Base-by-base conservation (phyloP, 2,329 filamentous ascomycete genomes). In the Triangularia setosa region DNA sequence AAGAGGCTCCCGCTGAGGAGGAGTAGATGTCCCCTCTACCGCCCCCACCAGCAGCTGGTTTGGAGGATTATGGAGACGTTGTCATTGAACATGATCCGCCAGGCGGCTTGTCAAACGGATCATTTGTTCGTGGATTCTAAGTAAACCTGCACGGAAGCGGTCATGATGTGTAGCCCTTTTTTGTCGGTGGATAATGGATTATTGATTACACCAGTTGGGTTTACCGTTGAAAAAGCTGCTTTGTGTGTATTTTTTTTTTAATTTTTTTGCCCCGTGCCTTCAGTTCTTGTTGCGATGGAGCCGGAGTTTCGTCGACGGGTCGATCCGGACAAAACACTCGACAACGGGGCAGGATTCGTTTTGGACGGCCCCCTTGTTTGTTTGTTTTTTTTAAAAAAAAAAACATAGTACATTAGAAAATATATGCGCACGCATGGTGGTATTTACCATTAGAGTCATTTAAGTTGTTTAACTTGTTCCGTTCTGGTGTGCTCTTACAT, bases 1-100 rank as follows among this genome's bases (percentile, higher is more conserved):
- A 95, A 85, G 93, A 97, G 81, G 85, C 84, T 70, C 88, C 88
- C 79, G 81, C 80, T 72, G 90, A 93, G 81, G 89, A 91, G 79
- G 90, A 91, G 77, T 81, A 81, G 74, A 81, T n/a, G 48, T 12
- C 21, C 33, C 61, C 35, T 40, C 33, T 33, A 33, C 30, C 11
- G 12, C 30, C 27, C 8, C 4, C 27, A 28, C 27, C 30, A 12
- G 23, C 9, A 23, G 23, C 9, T 55, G 14, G 8, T 9, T 2
- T 2, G 27, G 14, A 55, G 14, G 16, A 16, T 55, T 9, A 48
- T 48, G 40, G 5, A 1, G 57, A 40, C 2, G n/a, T 21, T 48
- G 6, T 2, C 2, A 2, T 21, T 11, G 40, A 48, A 3, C 24
- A 16, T 58, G 5, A 24, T 44, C 23, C 23, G 12, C 33, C 12